phyloP scores from a whole-genome alignment of 306 rosid genomes.

The Cicer yamashitae region DNA sequence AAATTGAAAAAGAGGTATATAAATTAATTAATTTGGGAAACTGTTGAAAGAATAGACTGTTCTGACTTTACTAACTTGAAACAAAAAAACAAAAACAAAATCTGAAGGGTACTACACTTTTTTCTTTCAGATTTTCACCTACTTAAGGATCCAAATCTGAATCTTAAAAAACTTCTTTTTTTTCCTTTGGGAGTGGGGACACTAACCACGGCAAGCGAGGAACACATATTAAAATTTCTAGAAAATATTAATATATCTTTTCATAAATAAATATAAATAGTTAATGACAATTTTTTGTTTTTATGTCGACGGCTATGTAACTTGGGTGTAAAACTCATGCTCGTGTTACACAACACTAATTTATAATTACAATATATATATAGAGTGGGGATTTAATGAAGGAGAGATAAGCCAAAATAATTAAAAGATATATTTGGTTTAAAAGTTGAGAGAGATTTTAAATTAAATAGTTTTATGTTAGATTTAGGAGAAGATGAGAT shows the following conservation, averaged over 20 bases:
- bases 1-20: conserved; percentile 40
- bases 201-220: conserved; percentile 36
- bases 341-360: too few relatives aligned
- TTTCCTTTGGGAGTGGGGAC: conserved; percentile 39
- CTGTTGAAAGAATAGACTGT: conserved; percentile 39
- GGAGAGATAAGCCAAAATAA: too few relatives aligned
- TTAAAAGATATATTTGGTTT: too few relatives aligned
- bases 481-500: too few relatives aligned
- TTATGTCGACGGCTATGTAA: too few relatives aligned
- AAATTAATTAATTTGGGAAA: conserved; percentile 31
- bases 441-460: too few relatives aligned
- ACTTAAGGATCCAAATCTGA: conserved; percentile 53
- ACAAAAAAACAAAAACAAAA: conserved; percentile 41
- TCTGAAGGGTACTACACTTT: conserved; percentile 31
- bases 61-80: conserved; percentile 43
- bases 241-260: conserved; percentile 3
- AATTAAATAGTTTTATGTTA: too few relatives aligned
- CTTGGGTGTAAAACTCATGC: too few relatives aligned
- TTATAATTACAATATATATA: too few relatives aligned
- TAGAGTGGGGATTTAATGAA: too few relatives aligned
- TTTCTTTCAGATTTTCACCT: conserved; percentile 34
- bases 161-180: conserved; percentile 42
- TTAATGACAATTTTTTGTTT: too few relatives aligned
- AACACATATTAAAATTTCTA: background rate
- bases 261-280: too few relatives aligned